Conservation (phyloP, 83 land plant genomes). For the Isoetes engelmannii region DNA sequence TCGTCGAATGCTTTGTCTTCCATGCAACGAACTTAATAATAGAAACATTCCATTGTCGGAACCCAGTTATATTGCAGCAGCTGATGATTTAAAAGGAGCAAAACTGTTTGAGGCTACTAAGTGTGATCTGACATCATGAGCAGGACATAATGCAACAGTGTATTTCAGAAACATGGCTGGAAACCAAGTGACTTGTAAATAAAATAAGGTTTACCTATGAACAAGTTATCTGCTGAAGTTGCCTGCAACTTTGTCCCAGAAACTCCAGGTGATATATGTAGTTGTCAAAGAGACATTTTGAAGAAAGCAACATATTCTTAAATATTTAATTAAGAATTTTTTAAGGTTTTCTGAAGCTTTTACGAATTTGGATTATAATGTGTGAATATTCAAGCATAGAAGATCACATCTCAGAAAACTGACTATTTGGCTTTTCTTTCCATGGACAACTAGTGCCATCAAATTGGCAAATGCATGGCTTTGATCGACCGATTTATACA, state of each 20-base stretch:
- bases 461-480: slow-evolving; percentile 98
- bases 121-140: too few relatives aligned
- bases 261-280: neutral
- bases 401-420: neutral
- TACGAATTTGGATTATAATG: neutral
- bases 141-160: too few relatives aligned
- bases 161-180: too few relatives aligned
- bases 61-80: too few relatives aligned
- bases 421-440: neutral
- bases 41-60: too few relatives aligned
- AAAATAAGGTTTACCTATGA: too few relatives aligned
- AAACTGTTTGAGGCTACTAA: too few relatives aligned
- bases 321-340: neutral
- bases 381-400: neutral
- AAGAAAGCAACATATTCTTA: neutral
- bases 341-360: neutral
- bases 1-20: too few relatives aligned
- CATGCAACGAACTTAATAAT: too few relatives aligned
- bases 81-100: too few relatives aligned
- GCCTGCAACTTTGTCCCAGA: neutral
- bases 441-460: slow-evolving; percentile 65
- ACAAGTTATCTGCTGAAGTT: too few relatives aligned
- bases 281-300: neutral
- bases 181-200: too few relatives aligned
- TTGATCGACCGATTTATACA: slow-evolving; percentile 88